These are phyloP conservation scores for Mycena capillaripes DNA, from an alignment of 768 basidiomycete genomes.

Conservation along the genomic window DNA sequence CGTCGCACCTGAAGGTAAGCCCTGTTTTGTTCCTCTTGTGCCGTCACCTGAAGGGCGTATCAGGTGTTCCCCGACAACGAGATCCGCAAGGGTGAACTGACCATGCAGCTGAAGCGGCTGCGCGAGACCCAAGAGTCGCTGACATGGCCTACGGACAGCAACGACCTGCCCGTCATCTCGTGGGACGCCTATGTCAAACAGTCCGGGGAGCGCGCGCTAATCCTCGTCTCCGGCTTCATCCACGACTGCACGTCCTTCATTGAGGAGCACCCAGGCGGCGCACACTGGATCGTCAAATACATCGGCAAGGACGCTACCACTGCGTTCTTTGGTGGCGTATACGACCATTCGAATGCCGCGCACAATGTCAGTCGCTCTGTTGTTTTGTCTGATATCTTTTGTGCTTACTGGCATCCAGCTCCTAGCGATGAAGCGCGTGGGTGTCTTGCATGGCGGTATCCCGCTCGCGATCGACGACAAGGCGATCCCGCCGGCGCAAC, in stretches of 20 bases:
- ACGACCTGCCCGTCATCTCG: conserved; percentile 83
- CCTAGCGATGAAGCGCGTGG: conserved; percentile 77
- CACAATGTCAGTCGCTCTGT: conserved; percentile 41
- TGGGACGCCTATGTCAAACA: conserved; percentile 92
- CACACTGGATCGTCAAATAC: conserved; percentile 86
- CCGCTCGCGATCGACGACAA: conserved; percentile 73
- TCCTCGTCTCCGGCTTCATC: conserved; percentile 93
- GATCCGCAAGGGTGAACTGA: conserved; percentile 90
- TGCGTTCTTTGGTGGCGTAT: neutral
- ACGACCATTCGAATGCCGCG: neutral
- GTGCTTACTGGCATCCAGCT: conserved; percentile 48
- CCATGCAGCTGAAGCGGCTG: conserved; percentile 94
- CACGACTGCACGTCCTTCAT: conserved; percentile 90
- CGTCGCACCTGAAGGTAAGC: conserved; percentile 76
- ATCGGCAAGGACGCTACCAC: conserved; percentile 95
- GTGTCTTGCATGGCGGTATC: conserved; percentile 70
- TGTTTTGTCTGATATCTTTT: neutral
- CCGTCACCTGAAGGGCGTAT: neutral
- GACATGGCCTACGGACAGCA: conserved; percentile 83
- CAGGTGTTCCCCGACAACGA: conserved; percentile 71
- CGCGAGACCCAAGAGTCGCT: conserved; percentile 83
- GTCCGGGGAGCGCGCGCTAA: conserved; percentile 81
- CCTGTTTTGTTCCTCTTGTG: neutral
- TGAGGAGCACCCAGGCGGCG: conserved; percentile 94
- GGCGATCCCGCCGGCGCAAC: conserved; percentile 78